Conservation (phyloP, 306 rosid species). For the Lagenaria siceraria region DNA sequence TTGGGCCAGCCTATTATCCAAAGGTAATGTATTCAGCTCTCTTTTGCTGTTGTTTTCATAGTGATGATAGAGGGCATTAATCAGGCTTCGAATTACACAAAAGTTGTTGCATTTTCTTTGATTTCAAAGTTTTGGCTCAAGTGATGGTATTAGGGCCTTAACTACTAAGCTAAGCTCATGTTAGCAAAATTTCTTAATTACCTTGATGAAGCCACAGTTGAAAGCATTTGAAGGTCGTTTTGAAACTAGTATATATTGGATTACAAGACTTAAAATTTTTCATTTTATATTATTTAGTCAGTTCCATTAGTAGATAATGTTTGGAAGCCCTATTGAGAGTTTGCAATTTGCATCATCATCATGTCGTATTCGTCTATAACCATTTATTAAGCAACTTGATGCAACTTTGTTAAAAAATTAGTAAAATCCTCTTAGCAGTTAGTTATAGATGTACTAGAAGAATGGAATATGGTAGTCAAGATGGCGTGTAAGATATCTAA, state of each 20-base stretch:
- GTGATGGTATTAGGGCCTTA: background rate
- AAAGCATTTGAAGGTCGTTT: background rate
- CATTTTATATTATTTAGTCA: background rate
- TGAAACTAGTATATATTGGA: background rate
- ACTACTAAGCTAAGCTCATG: background rate
- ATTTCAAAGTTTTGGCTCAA: background rate
- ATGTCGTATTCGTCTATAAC: background rate
- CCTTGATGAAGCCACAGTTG: background rate
- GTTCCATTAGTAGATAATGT: background rate
- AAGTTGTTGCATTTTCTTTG: no score
- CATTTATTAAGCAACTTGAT: background rate
- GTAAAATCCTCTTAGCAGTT: background rate
- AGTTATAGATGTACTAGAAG: background rate
- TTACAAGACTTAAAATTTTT: background rate
- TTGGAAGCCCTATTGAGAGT: background rate
- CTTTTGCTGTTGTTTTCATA: background rate
- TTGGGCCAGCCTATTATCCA: conserved; percentile 88
- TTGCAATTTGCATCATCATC: background rate
- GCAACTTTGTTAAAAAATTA: background rate
- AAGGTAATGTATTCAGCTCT: conserved; percentile 39
- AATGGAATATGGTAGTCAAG: background rate
- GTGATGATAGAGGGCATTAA: background rate
- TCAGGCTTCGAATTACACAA: background rate
- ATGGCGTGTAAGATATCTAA: background rate
- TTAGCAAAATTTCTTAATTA: background rate